These are phyloP conservation scores for Beauveria caledonica DNA, from an alignment of 2,329 filamentous ascomycete genomes.

Conservation along the genomic window DNA sequence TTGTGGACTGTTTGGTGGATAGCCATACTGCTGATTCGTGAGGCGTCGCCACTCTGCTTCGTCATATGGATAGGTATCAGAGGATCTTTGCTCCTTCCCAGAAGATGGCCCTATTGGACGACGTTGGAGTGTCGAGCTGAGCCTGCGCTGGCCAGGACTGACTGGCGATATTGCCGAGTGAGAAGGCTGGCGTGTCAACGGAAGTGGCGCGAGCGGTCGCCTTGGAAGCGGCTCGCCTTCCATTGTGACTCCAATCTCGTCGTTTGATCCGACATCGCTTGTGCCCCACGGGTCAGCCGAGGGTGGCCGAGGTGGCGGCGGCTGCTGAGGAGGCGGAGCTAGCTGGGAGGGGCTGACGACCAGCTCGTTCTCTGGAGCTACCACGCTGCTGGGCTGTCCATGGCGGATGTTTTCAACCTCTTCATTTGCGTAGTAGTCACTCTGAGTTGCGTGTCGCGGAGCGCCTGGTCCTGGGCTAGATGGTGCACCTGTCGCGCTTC, in stretches of 20 bases:
- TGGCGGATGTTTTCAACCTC: constrained; percentile 6
- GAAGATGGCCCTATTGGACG: not conserved
- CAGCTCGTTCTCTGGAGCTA: not conserved
- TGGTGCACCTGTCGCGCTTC: not conserved
- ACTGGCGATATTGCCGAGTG: constrained; percentile 12
- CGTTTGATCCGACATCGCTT: constrained; percentile 16
- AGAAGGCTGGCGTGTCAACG: not conserved
- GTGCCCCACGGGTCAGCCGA: constrained; percentile 37
- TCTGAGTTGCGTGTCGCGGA: not conserved
- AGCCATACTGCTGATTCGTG: not conserved
- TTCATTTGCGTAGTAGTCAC: constrained; percentile 5
- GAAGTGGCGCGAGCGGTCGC: constrained; percentile 14
- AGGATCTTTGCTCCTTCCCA: not conserved
- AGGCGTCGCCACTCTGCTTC: constrained; percentile 10
- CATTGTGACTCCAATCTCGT: constrained; percentile 2
- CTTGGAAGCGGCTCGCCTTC: constrained; percentile 5
- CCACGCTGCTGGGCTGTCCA: constrained; percentile 7
- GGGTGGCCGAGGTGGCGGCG: constrained; percentile 23
- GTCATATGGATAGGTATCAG: not conserved
- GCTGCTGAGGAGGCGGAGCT: constrained; percentile 8
- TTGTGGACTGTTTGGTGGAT: not conserved
- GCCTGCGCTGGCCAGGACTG: not conserved
- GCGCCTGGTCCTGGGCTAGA: not conserved
- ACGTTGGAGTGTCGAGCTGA: not conserved
- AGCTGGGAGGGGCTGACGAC: constrained; percentile 5